Evolutionary conservation across 2,329 filamentous ascomycete genomes (phyloP).

Genomic region (Beauveria varroae): DNA sequence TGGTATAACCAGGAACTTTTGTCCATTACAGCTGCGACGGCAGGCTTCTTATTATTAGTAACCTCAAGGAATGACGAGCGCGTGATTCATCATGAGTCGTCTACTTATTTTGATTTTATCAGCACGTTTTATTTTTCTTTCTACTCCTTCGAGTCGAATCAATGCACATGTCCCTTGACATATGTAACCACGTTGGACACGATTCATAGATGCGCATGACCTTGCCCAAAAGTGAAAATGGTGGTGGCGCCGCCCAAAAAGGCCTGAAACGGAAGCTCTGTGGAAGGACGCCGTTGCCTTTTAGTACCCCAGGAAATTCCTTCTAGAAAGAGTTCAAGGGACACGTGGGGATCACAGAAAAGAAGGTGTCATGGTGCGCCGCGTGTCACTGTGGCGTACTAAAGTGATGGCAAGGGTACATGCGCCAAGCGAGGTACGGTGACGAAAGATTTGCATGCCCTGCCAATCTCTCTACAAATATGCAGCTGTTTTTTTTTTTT

Average conservation of each 20-base stretch:
- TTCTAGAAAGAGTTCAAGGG: constrained; percentile 5
- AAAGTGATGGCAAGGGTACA: not conserved
- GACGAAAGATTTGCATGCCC: too few relatives aligned
- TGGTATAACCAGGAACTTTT: too few relatives aligned
- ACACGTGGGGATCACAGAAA: not conserved
- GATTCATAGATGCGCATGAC: constrained; percentile 7
- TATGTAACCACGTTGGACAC: not conserved
- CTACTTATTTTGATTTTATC: too few relatives aligned
- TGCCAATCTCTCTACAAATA: not conserved
- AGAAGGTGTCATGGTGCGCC: not conserved
- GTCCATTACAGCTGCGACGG: too few relatives aligned
- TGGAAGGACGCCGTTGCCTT: not conserved
- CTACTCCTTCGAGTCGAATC: too few relatives aligned
- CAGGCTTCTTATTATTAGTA: too few relatives aligned
- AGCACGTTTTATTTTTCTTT: too few relatives aligned
- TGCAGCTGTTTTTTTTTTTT: too few relatives aligned
- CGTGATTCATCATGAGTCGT: too few relatives aligned
- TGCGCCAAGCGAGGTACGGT: not conserved
- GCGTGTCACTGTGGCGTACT: not conserved
- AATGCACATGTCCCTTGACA: too few relatives aligned
- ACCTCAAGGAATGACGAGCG: too few relatives aligned
- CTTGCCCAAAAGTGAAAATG: not conserved
- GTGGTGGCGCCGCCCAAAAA: not conserved
- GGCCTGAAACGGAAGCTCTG: constrained; percentile 6
- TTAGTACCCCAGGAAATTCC: constrained; percentile 3